Evolutionary conservation across 1,284 basidiomycete genomes (phyloP).

Genomic region (Takashimella tepidaria): DNA sequence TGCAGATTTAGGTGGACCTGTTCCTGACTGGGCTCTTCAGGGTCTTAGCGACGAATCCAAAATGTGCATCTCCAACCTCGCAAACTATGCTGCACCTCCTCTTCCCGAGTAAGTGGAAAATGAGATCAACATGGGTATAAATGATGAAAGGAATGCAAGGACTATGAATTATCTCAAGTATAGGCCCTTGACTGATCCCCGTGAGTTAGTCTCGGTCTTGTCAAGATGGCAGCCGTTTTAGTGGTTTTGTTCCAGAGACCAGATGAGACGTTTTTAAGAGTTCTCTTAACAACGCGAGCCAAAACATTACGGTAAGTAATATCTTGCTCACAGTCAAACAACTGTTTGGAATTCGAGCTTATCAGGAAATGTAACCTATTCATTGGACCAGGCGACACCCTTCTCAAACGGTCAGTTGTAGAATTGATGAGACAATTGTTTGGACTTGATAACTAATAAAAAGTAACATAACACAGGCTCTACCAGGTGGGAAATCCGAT

Average conservation of each 20-base stretch:
- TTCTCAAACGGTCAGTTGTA: conserved; percentile 27
- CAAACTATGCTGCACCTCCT: conserved; percentile 9
- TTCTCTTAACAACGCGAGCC: conserved; percentile 76
- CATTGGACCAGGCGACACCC: conserved; percentile 35
- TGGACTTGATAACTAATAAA: not conserved
- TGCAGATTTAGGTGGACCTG: not conserved
- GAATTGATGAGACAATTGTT: conserved; percentile 42
- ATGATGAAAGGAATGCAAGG: not conserved
- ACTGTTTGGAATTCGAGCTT: no score
- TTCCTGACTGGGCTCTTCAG: conserved; percentile 6
- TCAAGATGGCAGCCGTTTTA: conserved; percentile 62
- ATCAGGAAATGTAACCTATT: no score
- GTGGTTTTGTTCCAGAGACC: conserved; percentile 67
- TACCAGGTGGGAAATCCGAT: conserved; percentile 78
- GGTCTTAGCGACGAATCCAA: conserved; percentile 26
- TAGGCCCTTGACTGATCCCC: not conserved
- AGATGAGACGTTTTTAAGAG: conserved; percentile 56
- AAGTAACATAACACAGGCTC: conserved; percentile 47
- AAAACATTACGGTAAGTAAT: conserved; percentile 59
- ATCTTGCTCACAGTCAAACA: no score
- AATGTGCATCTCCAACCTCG: conserved; percentile 18
- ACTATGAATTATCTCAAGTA: not conserved
- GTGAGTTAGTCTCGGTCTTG: conserved; percentile 41
- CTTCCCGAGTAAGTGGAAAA: conserved; percentile 2
- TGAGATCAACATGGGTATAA: not conserved